Conservation (phyloP, 2,329 filamentous ascomycete species). For the Raffaelea ambrosiae region DNA sequence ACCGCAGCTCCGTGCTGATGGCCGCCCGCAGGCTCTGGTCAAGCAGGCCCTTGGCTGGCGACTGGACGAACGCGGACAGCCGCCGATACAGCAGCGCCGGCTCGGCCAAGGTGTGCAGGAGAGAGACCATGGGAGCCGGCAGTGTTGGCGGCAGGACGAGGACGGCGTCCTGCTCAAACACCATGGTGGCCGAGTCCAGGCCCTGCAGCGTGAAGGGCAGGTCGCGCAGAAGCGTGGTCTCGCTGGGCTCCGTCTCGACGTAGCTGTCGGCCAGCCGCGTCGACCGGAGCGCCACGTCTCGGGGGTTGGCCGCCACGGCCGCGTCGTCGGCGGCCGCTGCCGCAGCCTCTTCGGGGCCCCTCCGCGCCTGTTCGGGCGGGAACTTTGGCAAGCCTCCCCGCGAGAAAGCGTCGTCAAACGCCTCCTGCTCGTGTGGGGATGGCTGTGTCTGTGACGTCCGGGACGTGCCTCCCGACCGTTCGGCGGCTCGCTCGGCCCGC, state of each 20-base stretch:
- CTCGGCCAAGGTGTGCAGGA: conserved; percentile 84
- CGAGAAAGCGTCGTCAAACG: conserved; percentile 45
- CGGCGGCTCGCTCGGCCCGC: conserved; percentile 14
- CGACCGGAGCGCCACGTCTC: conserved; percentile 47
- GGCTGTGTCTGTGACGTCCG: neutral
- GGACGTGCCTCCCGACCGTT: neutral
- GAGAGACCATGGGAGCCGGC: conserved; percentile 74
- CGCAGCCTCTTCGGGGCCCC: conserved; percentile 23
- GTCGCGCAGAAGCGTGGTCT: conserved; percentile 64
- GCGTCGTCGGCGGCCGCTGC: conserved; percentile 17
- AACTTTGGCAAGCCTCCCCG: conserved; percentile 40
- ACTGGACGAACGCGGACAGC: conserved; percentile 73
- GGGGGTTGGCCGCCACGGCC: conserved; percentile 21
- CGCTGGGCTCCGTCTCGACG: conserved; percentile 49
- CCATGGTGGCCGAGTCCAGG: conserved; percentile 75
- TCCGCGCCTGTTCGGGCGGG: conserved; percentile 30
- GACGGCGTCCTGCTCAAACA: conserved; percentile 53
- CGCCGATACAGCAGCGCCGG: conserved; percentile 85
- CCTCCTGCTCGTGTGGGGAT: conserved; percentile 33
- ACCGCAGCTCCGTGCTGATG: conserved; percentile 73
- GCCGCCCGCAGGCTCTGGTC: conserved; percentile 87
- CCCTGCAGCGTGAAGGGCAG: conserved; percentile 91
- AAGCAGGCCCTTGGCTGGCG: conserved; percentile 73
- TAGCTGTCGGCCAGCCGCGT: conserved; percentile 49
- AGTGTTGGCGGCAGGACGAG: conserved; percentile 71